These are phyloP conservation scores for Metarhizium robertsii DNA, from an alignment of 2,329 filamentous ascomycete species.

Conservation along the genomic window DNA sequence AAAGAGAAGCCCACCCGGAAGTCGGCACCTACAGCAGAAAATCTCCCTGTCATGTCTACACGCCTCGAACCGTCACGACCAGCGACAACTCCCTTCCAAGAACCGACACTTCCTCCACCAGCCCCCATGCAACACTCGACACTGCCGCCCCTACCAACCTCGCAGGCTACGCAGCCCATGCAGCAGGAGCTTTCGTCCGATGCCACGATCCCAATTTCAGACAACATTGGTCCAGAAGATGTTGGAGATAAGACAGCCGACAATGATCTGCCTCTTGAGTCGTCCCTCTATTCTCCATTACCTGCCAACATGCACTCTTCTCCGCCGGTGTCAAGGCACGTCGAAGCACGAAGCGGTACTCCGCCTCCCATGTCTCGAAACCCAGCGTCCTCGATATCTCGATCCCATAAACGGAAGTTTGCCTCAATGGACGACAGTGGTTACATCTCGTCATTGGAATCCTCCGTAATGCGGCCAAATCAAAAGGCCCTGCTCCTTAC, in stretches of 20 bases:
- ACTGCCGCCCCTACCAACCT: constrained; percentile 31
- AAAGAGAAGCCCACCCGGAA: constrained; percentile 71
- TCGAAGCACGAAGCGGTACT: constrained; percentile 56
- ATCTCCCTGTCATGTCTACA: constrained; percentile 47
- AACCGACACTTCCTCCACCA: constrained; percentile 40
- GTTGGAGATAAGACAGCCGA: constrained; percentile 32
- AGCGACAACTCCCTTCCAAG: constrained; percentile 27
- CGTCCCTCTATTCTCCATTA: constrained; percentile 61
- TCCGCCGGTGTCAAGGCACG: constrained; percentile 63
- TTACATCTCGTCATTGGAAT: constrained; percentile 93
- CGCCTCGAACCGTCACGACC: constrained; percentile 43
- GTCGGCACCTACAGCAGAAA: constrained; percentile 45
- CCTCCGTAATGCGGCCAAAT: constrained; percentile 70
- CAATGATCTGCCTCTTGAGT: constrained; percentile 28
- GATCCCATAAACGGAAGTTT: constrained; percentile 67
- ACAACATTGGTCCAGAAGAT: constrained; percentile 48
- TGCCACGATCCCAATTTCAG: constrained; percentile 66
- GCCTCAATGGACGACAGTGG: constrained; percentile 83
- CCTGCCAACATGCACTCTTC: constrained; percentile 74
- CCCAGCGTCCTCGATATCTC: constrained; percentile 52
- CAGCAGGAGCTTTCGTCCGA: constrained; percentile 63
- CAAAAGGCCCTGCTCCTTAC: constrained; percentile 56
- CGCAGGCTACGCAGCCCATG: constrained; percentile 25
- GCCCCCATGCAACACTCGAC: constrained; percentile 24
- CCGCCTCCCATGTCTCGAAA: constrained; percentile 61